Evolutionary conservation across 345 rosid genomes (phyloP), one percentile per base, ranked within the genome.

Genomic region (Brassica napus): DNA sequence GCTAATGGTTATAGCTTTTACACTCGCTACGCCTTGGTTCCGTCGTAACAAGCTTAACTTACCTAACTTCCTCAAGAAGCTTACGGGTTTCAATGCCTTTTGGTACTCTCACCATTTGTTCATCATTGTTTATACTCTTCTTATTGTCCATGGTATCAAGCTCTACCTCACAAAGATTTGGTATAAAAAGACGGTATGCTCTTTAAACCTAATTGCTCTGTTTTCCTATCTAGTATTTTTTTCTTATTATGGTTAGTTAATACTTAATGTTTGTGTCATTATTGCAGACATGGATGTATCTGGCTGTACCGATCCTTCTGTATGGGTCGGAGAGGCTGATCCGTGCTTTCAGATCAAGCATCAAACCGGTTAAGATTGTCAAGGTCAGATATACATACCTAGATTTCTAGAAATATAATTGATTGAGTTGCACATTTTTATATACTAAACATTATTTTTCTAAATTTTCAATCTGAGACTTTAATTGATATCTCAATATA

Each of bases 71-170:
- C 84, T 93, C 6, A 89, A 86, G 80, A 91, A 79, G 77, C 88
- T 93, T 63, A 90, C 98, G 0, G 98, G 98, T 31, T 93, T 93
- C 77, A 93, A 93, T 65, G 97, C 97, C 55, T 93, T 93, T 76
- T 93, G 98, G 98, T 93, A 93, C 77, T 88, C 97, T 3, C 97
- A 93, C 82, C 98, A 93, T 74, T 82, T 87, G 23, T 91, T 93
- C 62, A 85, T 93, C 12, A 87, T 91, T 26, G 98, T 93, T 80
- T 93, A 93, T 74, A 34, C 90, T 37, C 92, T 90, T 37, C 97
- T 93, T 73, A 63, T 91, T 60, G 91, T 91, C 67, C 98, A 93
- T 64, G 94, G 98, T 4, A 83, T 90, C 76, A 49, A 83, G 63
- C 90, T 93, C 71, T 93, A 88, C 82, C 93, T 93, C 83, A 83